Conservation (phyloP, 2,329 filamentous ascomycete genomes). For the Aspergillus sp. region DNA sequence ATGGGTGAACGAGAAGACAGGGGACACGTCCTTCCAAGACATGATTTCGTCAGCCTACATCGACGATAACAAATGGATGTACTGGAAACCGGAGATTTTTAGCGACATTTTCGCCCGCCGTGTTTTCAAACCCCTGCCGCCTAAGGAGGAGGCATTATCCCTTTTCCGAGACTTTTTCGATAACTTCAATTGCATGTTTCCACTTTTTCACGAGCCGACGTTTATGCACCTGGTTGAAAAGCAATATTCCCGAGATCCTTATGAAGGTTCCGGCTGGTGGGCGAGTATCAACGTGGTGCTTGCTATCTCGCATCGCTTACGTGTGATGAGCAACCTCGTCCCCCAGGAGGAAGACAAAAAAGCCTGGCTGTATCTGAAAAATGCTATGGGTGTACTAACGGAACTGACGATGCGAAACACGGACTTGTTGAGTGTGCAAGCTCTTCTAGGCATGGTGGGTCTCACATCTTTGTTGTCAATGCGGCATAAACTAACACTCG, state of each 20-base stretch:
- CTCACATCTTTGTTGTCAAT: neutral
- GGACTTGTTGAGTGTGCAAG: slow-evolving; percentile 91
- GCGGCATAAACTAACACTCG: neutral
- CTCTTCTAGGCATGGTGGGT: slow-evolving; percentile 78
- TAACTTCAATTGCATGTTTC: slow-evolving; percentile 99
- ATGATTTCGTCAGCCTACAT: slow-evolving; percentile 93
- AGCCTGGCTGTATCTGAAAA: slow-evolving; percentile 94
- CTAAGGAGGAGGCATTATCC: slow-evolving; percentile 83
- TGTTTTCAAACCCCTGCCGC: slow-evolving; percentile 78
- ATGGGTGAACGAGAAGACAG: slow-evolving; percentile 97
- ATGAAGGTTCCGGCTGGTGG: slow-evolving; percentile 97
- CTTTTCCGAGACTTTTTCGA: slow-evolving; percentile 93
- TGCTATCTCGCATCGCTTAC: slow-evolving; percentile 87
- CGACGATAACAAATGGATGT: slow-evolving; percentile 92
- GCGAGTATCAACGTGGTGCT: slow-evolving; percentile 91
- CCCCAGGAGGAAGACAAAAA: slow-evolving; percentile 89
- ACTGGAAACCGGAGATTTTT: slow-evolving; percentile 98
- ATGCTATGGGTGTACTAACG: slow-evolving; percentile 88
- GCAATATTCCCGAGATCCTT: slow-evolving; percentile 89
- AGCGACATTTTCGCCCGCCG: slow-evolving; percentile 84
- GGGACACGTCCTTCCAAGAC: slow-evolving; percentile 89
- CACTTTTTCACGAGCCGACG: slow-evolving; percentile 93
- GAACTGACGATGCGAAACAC: slow-evolving; percentile 96
- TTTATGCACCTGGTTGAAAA: slow-evolving; percentile 97
- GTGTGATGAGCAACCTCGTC: slow-evolving; percentile 93